Percentiles rank a stretch among this genome's conserved stretches.
These are phyloP conservation scores for Alternaria alternata DNA, from an alignment of 2,329 filamentous ascomycete genomes.

Conservation along the genomic window DNA sequence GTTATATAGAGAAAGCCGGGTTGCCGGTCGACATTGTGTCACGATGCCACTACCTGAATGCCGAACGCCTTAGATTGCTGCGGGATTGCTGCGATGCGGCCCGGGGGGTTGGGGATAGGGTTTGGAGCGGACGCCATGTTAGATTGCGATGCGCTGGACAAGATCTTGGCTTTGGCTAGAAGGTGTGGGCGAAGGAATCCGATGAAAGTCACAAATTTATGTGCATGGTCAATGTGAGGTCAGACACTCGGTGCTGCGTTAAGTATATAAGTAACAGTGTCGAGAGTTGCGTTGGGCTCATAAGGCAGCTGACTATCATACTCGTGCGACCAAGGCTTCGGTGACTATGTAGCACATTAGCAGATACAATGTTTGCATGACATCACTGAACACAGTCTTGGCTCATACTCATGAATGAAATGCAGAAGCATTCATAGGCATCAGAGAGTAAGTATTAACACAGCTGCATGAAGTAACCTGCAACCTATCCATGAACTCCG, in stretches of 20 bases:
- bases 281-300: background rate
- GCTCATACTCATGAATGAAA: background rate
- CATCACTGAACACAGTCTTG: background rate
- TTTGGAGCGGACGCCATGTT: conserved; percentile 7
- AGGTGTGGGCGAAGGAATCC: background rate
- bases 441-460: conserved; percentile 29
- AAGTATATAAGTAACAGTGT: too few species aligned
- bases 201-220: background rate
- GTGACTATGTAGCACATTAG: background rate
- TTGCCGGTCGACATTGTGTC: conserved; percentile 4
- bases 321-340: background rate
- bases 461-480: conserved; percentile 30
- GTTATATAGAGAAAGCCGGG: conserved; percentile 20
- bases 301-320: background rate
- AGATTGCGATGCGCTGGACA: conserved; percentile 17
- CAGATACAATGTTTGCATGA: background rate
- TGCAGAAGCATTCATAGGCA: background rate
- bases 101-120: background rate
- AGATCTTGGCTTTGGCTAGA: conserved; percentile 15
- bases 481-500: conserved; percentile 36
- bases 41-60: background rate
- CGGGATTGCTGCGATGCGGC: conserved; percentile 3
- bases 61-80: conserved; percentile 3
- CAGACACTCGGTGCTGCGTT: too few species aligned
- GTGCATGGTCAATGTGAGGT: background rate